Percentiles rank a stretch among this genome's conserved stretches.
Evolutionary conservation across 371 early-diverging fungal genomes (phyloP).

Genomic region (Zopfochytrium polystomum): DNA sequence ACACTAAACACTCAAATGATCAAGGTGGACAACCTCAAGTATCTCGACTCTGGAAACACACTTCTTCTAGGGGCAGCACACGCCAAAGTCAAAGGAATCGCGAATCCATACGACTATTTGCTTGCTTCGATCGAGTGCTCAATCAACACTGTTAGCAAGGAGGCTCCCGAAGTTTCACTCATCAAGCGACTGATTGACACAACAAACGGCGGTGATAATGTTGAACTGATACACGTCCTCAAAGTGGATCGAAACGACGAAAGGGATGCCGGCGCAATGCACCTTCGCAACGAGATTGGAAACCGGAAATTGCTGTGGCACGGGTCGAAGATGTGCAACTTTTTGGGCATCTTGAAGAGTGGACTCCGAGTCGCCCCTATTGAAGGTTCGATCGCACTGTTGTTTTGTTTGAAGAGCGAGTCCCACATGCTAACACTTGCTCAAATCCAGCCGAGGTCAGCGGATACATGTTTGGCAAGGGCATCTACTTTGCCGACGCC

Average conservation of each 20-base stretch:
- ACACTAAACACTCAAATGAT: conserved; percentile 31
- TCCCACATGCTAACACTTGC: too few species aligned
- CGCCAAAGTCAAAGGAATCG: conserved; percentile 18
- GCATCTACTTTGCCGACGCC: conserved; percentile 60
- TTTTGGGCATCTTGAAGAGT: conserved; percentile 44
- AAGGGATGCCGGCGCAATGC: conserved; percentile 36
- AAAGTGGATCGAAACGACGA: conserved; percentile 50
- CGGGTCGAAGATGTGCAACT: conserved; percentile 52
- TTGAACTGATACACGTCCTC: conserved; percentile 45
- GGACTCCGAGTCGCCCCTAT: conserved; percentile 46
- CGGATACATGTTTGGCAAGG: not conserved
- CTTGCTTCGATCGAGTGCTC: conserved; percentile 44
- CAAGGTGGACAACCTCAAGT: conserved; percentile 29
- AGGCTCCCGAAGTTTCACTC: conserved; percentile 34
- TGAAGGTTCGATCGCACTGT: too few species aligned
- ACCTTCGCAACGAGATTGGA: conserved; percentile 37
- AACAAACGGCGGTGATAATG: conserved; percentile 21
- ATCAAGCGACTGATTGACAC: conserved; percentile 47
- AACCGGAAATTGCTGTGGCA: conserved; percentile 59
- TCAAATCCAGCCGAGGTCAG: not conserved
- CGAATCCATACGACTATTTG: conserved; percentile 56
- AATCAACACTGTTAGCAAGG: conserved; percentile 29
- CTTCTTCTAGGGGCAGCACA: conserved; percentile 55
- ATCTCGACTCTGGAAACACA: conserved; percentile 52
- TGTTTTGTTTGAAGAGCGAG: too few species aligned